Evolutionary conservation across 768 basidiomycete genomes (phyloP), one percentile per base, ranked within the genome.

Genomic region (Kondoa malvinella): DNA sequence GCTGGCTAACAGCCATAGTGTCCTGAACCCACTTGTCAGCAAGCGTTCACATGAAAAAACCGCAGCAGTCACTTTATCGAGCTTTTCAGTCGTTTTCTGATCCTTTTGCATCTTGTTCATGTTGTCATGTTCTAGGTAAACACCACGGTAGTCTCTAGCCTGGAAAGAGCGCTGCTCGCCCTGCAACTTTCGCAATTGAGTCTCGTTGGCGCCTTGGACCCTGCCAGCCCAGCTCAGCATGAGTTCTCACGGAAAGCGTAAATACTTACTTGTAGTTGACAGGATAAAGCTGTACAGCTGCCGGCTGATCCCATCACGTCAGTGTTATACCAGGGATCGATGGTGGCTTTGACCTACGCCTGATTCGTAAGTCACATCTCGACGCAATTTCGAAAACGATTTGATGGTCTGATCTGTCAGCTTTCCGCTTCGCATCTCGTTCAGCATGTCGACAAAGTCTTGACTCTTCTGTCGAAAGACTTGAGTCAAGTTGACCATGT

Each of bases 361-460:
- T 94, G 97, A 1, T 92, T 16, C 56, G 72, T 89, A 92, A 1
- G 79, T 68, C 26, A 92, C 84, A 21, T 80, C 76, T 34, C 92
- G 81, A 1, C 83, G 81, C n/a, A 97, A 80, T 0, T 78, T 78
- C 71, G 77, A 82, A 80, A 97, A 96, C 66, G 81, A 84, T 34
- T 74, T 67, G 69, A 91, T 85, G 0, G 91, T 92, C 25, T 79
- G 78, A 1, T 74, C 69, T 0, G 85, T 82, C 33, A 97, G 77
- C n/a, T 72, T 78, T 1, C 95, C 95, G 72, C 89, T 94, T 17
- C 95, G 85, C 95, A 97, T 97, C 76, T 97, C 92, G 75, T 96
- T 99, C 64, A 97, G 80, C 91, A 97, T 97, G 76, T 89, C 82
- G 63, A 99, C 83, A 74, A 99, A 96, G 65, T 84, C 91, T 77